phyloP scores from a whole-genome alignment of 1,139 yeast genomes.

The Groenewaldozyma sp. region DNA sequence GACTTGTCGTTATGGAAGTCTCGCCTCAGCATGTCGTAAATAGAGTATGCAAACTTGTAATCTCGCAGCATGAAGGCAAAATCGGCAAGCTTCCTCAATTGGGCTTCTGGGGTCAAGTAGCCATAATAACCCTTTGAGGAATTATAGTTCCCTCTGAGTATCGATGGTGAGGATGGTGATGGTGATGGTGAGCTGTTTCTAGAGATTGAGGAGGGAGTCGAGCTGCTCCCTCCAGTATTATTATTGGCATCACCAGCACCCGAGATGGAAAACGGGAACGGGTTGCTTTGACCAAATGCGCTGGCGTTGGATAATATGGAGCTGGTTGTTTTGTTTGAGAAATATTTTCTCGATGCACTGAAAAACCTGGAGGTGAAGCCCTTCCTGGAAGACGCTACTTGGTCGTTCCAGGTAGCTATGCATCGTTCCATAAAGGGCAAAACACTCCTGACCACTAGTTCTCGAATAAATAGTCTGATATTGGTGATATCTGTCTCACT shows the following conservation, averaged over 20 bases:
- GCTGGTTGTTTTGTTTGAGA: constrained; percentile 23
- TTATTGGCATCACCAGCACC: constrained; percentile 4
- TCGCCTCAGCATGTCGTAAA: constrained; percentile 73
- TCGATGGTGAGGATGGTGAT: constrained; percentile 15
- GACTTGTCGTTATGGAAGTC: constrained; percentile 75
- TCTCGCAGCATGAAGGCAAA: constrained; percentile 87
- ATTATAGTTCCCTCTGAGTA: constrained; percentile 29
- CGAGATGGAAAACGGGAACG: constrained; percentile 27
- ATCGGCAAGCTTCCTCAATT: constrained; percentile 76
- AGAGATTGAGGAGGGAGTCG: constrained; percentile 8
- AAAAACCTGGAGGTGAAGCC: constrained; percentile 69
- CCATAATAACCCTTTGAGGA: constrained; percentile 45
- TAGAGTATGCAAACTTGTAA: constrained; percentile 73
- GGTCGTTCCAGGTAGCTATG: constrained; percentile 72
- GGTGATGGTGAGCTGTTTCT: constrained; percentile 11
- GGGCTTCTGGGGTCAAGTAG: constrained; percentile 60
- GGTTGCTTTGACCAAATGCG: constrained; percentile 14
- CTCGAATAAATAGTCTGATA: constrained; percentile 40
- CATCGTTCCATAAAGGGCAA: constrained; percentile 75
- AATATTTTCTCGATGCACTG: constrained; percentile 55
- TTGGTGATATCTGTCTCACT: constrained; percentile 34
- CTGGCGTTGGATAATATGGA: constrained; percentile 17
- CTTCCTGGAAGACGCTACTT: constrained; percentile 55
- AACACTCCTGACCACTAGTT: constrained; percentile 47
- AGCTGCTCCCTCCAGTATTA: background rate